Evolutionary conservation across 2,329 filamentous ascomycete genomes (phyloP).

Genomic region (Ophiostoma perfectum): DNA sequence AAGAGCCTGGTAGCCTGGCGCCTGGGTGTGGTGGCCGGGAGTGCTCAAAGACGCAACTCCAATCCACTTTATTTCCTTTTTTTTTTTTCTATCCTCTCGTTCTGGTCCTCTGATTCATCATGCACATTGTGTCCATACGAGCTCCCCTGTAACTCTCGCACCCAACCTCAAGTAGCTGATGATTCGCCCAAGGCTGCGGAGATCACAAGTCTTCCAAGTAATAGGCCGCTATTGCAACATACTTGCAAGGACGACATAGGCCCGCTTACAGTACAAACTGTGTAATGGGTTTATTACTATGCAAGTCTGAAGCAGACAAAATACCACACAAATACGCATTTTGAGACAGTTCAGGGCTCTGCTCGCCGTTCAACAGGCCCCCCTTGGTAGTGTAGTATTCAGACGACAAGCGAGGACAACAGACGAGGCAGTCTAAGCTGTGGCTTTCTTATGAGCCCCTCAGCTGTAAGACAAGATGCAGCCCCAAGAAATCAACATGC

Average conservation of each 20-base stretch:
- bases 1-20: too few relatives aligned
- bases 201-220: neutral
- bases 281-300: neutral
- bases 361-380: slow-evolving; percentile 4
- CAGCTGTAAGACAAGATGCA: slow-evolving; percentile 1
- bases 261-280: neutral
- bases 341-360: neutral
- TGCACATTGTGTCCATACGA: neutral
- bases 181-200: neutral
- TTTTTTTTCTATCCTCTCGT: too few relatives aligned
- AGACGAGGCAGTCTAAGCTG: neutral
- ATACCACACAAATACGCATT: neutral
- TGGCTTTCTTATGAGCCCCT: neutral
- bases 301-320: neutral
- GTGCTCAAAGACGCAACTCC: too few relatives aligned
- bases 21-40: too few relatives aligned
- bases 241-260: neutral
- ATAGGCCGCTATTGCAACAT: neutral
- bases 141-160: neutral
- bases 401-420: neutral
- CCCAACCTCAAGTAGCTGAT: too few relatives aligned
- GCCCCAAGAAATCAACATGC: neutral
- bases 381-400: neutral
- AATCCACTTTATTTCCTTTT: too few relatives aligned
- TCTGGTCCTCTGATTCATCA: too few relatives aligned